Conservation (phyloP, 768 basidiomycete species). For the Macrolepiota dolichaula region DNA sequence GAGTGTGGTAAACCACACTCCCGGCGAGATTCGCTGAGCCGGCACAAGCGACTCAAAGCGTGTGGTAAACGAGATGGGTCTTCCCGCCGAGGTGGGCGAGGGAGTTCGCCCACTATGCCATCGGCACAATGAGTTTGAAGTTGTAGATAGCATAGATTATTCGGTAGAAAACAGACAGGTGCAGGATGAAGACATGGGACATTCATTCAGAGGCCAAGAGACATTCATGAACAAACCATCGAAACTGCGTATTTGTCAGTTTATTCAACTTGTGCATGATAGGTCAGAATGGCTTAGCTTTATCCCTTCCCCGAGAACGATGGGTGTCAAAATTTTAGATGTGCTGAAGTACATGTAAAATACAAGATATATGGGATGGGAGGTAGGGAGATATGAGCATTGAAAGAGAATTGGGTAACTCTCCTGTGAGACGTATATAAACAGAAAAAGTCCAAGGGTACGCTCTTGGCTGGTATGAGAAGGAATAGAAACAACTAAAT, state of each 20-base stretch:
- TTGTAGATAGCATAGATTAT: background rate
- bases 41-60: constrained; percentile 22
- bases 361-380: constrained; percentile 8
- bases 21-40: constrained; percentile 24
- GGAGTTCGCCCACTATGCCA: background rate
- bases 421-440: background rate
- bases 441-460: background rate
- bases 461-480: background rate
- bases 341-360: constrained; percentile 9
- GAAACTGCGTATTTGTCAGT: background rate
- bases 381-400: background rate
- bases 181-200: background rate
- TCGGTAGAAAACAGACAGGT: background rate
- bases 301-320: background rate
- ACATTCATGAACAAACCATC: background rate
- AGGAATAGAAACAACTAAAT: background rate
- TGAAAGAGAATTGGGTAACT: background rate
- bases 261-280: background rate
- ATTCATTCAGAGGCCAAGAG: background rate
- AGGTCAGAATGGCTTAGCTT: constrained; percentile 7
- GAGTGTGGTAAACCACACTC: constrained; percentile 17
- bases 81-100: constrained; percentile 3
- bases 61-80: constrained; percentile 22
- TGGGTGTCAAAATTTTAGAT: constrained; percentile 2
- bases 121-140: background rate